These are phyloP conservation scores for Aspergillus japonicus DNA, from an alignment of 2,329 filamentous ascomycete species.

Conservation along the genomic window DNA sequence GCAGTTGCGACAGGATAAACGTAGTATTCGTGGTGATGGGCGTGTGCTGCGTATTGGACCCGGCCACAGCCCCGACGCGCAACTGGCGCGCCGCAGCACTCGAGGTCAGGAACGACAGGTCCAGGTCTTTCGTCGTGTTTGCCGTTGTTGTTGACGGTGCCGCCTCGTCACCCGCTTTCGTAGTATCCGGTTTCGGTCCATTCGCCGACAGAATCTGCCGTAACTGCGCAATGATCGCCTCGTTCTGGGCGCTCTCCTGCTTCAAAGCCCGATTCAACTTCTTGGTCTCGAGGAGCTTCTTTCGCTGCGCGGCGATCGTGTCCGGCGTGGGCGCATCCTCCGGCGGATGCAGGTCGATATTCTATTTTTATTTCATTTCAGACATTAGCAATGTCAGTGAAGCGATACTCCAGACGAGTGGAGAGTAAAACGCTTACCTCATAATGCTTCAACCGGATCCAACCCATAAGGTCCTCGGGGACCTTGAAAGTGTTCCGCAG, in stretches of 20 bases:
- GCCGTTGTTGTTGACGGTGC: slow-evolving; percentile 4
- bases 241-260: slow-evolving; percentile 70
- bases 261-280: slow-evolving; percentile 69
- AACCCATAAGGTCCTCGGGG: slow-evolving; percentile 68
- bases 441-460: slow-evolving; percentile 83
- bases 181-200: slow-evolving; percentile 17
- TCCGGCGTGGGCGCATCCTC: slow-evolving; percentile 59
- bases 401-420: not conserved
- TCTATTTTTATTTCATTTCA: slow-evolving; percentile 24
- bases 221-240: slow-evolving; percentile 65
- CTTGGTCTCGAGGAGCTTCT: slow-evolving; percentile 74
- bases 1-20: slow-evolving; percentile 81
- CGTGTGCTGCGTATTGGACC: slow-evolving; percentile 35
- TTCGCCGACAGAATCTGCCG: slow-evolving; percentile 53
- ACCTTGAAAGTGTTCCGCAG: slow-evolving; percentile 80
- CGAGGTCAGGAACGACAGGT: slow-evolving; percentile 59
- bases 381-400: not conserved
- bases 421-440: slow-evolving; percentile 52
- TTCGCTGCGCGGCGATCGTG: slow-evolving; percentile 68
- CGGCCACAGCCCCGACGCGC: slow-evolving; percentile 43
- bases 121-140: slow-evolving; percentile 27
- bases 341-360: slow-evolving; percentile 35
- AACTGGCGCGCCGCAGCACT: slow-evolving; percentile 48
- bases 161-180: slow-evolving; percentile 20
- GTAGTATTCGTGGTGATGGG: slow-evolving; percentile 50